Conservation (phyloP, 2,329 filamentous ascomycete genomes). For the Penicillium thymicola region DNA sequence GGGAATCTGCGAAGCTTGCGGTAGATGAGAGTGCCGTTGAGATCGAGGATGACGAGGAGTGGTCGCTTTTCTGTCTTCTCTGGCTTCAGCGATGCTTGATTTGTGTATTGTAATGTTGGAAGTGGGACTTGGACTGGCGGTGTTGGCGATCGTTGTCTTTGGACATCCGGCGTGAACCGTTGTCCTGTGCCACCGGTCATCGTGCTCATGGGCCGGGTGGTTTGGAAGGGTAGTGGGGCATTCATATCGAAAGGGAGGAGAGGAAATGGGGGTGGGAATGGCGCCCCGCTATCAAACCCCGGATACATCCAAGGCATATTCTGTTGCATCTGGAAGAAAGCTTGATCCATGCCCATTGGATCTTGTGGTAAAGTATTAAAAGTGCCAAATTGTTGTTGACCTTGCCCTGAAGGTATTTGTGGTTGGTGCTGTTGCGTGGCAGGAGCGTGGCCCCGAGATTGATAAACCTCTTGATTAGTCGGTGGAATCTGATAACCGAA, state of each 20-base stretch:
- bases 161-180: not conserved
- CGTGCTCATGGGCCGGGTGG: conserved; percentile 17
- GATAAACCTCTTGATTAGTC: not conserved
- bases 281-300: not conserved
- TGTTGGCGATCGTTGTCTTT: conserved; percentile 11
- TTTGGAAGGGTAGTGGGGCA: conserved; percentile 10
- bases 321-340: conserved; percentile 5
- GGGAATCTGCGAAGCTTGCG: conserved; percentile 57
- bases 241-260: conserved; percentile 11
- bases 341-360: conserved; percentile 2
- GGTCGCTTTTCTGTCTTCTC: conserved; percentile 49
- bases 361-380: conserved; percentile 9
- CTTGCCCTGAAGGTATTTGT: not conserved
- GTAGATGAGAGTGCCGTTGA: conserved; percentile 86
- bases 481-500: not conserved
- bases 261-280: conserved; percentile 2
- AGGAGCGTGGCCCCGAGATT: not conserved
- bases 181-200: conserved; percentile 3
- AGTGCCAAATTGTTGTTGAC: conserved; percentile 1
- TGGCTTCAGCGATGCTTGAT: conserved; percentile 49
- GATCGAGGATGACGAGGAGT: conserved; percentile 80
- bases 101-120: conserved; percentile 61
- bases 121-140: conserved; percentile 45
- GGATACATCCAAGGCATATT: not conserved
- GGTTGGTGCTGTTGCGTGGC: not conserved